These are phyloP conservation scores for Chlorella sp. DNA, from an alignment of 139 green algal genomes.

Conservation along the genomic window DNA sequence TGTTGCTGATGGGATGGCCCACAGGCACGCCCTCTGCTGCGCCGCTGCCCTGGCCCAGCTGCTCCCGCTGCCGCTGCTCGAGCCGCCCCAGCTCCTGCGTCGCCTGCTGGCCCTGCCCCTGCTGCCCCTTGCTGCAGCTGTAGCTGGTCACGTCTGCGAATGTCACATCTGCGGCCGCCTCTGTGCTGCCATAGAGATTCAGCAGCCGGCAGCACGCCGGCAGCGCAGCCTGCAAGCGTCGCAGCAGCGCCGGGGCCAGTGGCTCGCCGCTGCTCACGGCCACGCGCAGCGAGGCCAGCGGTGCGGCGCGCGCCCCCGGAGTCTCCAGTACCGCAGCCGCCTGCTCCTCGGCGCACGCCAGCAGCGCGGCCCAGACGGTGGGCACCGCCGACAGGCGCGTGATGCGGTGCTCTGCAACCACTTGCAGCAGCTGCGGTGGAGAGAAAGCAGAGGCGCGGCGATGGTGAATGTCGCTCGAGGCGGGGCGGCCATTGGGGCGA, in stretches of 20 bases:
- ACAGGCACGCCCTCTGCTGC: conserved; percentile 11
- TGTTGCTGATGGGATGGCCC: conserved; percentile 23
- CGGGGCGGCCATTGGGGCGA: not conserved
- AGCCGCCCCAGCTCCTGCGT: conserved; percentile 11
- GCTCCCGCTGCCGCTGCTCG: conserved; percentile 21
- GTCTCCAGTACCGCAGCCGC: not conserved
- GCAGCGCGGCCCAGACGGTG: conserved; percentile 47
- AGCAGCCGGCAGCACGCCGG: conserved; percentile 37
- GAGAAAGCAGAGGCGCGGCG: not conserved
- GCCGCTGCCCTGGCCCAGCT: conserved; percentile 13
- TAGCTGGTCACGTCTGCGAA: conserved; percentile 16
- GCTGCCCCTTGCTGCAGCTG: not conserved
- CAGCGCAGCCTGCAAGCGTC: conserved; percentile 33
- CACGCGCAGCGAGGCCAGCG: conserved; percentile 37
- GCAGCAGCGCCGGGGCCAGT: conserved; percentile 36
- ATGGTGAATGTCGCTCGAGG: too few species aligned
- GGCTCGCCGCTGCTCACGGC: conserved; percentile 61
- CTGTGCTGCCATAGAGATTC: conserved; percentile 69
- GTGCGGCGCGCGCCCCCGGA: not conserved
- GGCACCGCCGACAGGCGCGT: conserved; percentile 57
- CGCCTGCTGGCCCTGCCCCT: conserved; percentile 44
- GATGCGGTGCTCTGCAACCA: conserved; percentile 36
- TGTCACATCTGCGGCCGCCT: conserved; percentile 51
- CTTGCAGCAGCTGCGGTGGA: conserved; percentile 32
- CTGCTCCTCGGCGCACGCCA: not conserved